phyloP scores from a whole-genome alignment of 1,284 basidiomycete species.

The Heterobasidion irregulare region DNA sequence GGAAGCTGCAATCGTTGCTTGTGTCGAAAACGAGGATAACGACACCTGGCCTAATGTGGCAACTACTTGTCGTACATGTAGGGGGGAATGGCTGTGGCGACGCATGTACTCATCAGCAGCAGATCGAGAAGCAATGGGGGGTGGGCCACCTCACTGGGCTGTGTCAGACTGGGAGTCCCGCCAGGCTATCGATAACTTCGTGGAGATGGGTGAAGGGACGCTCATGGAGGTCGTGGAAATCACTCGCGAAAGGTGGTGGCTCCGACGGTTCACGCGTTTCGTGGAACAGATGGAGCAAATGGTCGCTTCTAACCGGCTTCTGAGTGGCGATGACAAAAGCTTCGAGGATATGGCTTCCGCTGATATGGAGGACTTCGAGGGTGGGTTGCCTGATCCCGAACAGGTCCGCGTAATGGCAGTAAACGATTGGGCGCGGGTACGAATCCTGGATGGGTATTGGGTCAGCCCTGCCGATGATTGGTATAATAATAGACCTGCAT shows the following conservation, averaged over 20 bases:
- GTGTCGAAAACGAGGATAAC: constrained; percentile 63
- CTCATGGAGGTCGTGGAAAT: constrained; percentile 50
- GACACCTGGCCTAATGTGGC: constrained; percentile 57
- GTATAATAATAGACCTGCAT: constrained; percentile 34
- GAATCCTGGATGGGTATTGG: constrained; percentile 70
- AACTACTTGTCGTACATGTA: constrained; percentile 57
- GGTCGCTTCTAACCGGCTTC: constrained; percentile 44
- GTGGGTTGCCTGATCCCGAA: neutral
- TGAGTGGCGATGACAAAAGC: constrained; percentile 18
- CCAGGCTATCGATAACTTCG: constrained; percentile 50
- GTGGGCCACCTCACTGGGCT: constrained; percentile 26
- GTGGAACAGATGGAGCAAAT: constrained; percentile 58
- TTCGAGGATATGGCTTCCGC: constrained; percentile 1
- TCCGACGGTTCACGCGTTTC: constrained; percentile 54
- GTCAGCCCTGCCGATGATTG: constrained; percentile 61
- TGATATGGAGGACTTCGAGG: constrained; percentile 27
- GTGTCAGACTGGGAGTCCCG: constrained; percentile 59
- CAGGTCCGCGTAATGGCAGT: constrained; percentile 56
- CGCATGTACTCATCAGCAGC: constrained; percentile 33
- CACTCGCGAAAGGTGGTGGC: constrained; percentile 63
- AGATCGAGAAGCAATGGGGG: constrained; percentile 56
- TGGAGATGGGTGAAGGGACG: constrained; percentile 65
- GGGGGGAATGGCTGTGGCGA: constrained; percentile 53
- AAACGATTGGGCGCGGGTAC: constrained; percentile 61
- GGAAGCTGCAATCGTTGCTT: constrained; percentile 30